Evolutionary conservation across 179 eudicot genomes (phyloP), one percentile per base, ranked within the genome.

Genomic region (Sideroxylon spinosum): DNA sequence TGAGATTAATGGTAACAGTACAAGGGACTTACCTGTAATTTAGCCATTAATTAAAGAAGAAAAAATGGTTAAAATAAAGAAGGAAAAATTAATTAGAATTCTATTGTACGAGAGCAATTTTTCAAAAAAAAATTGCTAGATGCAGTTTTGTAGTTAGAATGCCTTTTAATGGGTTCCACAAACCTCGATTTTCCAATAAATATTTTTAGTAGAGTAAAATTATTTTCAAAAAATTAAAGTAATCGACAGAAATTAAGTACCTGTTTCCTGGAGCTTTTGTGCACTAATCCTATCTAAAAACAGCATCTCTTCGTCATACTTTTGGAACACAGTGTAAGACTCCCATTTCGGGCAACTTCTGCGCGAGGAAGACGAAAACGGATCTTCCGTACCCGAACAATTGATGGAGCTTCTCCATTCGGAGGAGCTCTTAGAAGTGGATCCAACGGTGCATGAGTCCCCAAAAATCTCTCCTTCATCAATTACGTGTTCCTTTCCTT

Each of bases 261-360:
- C 99, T 80, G 98, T 93, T 87, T 95, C 97, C 49, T 87, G 92
- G 82, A 95, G 99, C 77, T 95, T 95, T 79, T 90, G 99, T 14
- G 86, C 93, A 78, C 93, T 93, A 55, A 95, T 89, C 81, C 89
- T 77, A 68, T 91, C 97, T 6, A 95, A 80, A 79, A 88, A 90
- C 59, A 86, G 78, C 98, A 93, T 95, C 75, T 95, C 98, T 78
- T 95, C 98, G 67, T 95, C 98, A 77, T 95, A 95, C 77, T 95
- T 95, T 32, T 95, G 96, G 78, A 90, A 95, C 4, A 95, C 90
- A 25, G 97, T 88, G 82, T 91, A 95, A 4, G 97, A 93, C 81
- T 95, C 99, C 99, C 99, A 95, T 68, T 93, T 93, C 1, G 94
- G 97, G 68, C 98, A 93, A 74, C 97, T 95, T 63, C 98, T 86